Evolutionary conservation across 306 rosid species (phyloP).

Genomic region (Cicer arietinum): DNA sequence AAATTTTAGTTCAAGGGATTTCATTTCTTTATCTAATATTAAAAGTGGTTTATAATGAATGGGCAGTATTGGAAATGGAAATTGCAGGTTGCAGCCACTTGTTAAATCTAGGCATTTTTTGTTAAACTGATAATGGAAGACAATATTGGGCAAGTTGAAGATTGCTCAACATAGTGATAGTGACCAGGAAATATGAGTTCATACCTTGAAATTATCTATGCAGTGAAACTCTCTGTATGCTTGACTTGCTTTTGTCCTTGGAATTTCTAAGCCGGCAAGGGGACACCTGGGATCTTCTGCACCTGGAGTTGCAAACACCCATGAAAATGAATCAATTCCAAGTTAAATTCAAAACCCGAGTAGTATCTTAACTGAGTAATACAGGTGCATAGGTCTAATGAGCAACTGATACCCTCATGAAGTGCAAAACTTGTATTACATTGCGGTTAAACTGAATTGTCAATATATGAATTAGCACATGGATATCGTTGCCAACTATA

Average conservation of each 20-base stretch:
- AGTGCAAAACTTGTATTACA: slow-evolving; percentile 6
- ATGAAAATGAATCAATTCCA: slow-evolving; percentile 29
- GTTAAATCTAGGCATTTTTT: slow-evolving; percentile 14
- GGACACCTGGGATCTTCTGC: slow-evolving; percentile 89
- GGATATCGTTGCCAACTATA: slow-evolving; percentile 25
- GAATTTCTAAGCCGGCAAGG: slow-evolving; percentile 60
- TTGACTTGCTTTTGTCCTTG: slow-evolving; percentile 48
- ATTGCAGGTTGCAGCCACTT: slow-evolving; percentile 29
- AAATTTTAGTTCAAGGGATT: slow-evolving; percentile 22
- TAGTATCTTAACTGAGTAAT: slow-evolving; percentile 29
- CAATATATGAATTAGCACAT: slow-evolving; percentile 16
- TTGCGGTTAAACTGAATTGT: slow-evolving; percentile 24
- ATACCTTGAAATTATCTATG: slow-evolving; percentile 71
- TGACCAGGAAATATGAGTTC: slow-evolving; percentile 27
- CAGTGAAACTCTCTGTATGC: slow-evolving; percentile 53
- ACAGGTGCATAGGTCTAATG: slow-evolving; percentile 10
- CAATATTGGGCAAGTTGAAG: background rate
- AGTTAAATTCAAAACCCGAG: slow-evolving; percentile 26
- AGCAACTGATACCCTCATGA: slow-evolving; percentile 24
- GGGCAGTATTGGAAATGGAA: slow-evolving; percentile 2
- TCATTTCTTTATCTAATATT: slow-evolving; percentile 9
- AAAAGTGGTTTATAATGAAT: background rate
- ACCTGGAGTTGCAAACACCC: slow-evolving; percentile 58
- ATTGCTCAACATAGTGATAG: slow-evolving; percentile 27
- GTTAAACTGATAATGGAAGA: slow-evolving; percentile 29